Percentiles rank a stretch among this genome's conserved stretches.
Evolutionary conservation across 768 basidiomycete species (phyloP).

Genomic region (Boletus sp.): DNA sequence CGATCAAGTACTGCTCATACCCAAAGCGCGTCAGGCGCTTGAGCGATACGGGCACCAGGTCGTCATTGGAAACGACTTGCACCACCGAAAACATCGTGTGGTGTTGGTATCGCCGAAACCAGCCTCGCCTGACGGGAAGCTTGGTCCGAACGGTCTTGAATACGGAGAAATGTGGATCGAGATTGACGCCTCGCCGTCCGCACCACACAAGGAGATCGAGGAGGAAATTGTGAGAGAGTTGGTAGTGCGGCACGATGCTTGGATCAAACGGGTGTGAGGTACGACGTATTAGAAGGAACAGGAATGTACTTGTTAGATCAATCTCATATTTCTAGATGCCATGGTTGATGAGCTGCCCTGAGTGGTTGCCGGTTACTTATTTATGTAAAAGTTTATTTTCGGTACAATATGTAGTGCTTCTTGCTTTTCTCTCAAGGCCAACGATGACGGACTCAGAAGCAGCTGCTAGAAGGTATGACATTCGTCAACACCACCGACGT

Average conservation of each 20-base stretch:
- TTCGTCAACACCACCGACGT: neutral
- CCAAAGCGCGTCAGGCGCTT: constrained; percentile 85
- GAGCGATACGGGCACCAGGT: constrained; percentile 96
- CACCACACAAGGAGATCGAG: constrained; percentile 75
- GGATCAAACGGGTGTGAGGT: constrained; percentile 42
- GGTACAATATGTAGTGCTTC: neutral
- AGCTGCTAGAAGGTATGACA: constrained; percentile 12
- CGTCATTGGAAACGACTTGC: constrained; percentile 95
- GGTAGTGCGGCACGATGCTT: constrained; percentile 65
- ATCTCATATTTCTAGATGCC: neutral
- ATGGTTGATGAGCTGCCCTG: neutral
- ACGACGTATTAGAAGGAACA: neutral
- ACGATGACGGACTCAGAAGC: constrained; percentile 13
- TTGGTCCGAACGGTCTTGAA: constrained; percentile 19
- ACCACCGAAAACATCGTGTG: constrained; percentile 86
- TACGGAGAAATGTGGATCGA: constrained; percentile 64
- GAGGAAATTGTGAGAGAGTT: constrained; percentile 83
- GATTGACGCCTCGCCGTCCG: constrained; percentile 43
- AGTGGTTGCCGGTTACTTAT: neutral
- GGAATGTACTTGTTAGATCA: neutral
- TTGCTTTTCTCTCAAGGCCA: neutral
- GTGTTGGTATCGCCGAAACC: constrained; percentile 72
- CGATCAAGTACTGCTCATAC: constrained; percentile 75
- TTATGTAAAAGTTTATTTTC: constrained; percentile 15
- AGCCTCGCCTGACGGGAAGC: constrained; percentile 10